Evolutionary conservation across 2,329 filamentous ascomycete species (phyloP), one percentile per base, ranked within the genome.

Genomic region (Phialocephala subalpina): DNA sequence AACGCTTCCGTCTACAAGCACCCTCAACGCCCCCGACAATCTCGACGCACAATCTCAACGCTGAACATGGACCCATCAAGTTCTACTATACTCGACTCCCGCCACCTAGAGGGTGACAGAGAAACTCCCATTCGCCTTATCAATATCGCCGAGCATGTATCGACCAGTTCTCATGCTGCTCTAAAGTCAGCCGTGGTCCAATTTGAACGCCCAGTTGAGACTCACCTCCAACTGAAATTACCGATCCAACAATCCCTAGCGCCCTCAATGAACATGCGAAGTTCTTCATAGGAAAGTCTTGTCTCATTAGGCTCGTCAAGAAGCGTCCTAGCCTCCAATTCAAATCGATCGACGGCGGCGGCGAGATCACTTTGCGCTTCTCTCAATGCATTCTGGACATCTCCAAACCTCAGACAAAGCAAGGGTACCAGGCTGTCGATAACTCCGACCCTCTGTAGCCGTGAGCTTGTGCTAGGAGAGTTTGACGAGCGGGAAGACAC

Each of bases 161-260:
- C 64, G 49, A 12, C 64, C 64, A 56, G 64, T 63, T 47, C 45
- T 60, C 18, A 66, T 35, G 27, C 64, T 62, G 16, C 33, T n/a
- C 7, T 6, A 29, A 5, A 29, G 47, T 62, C 38, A 57, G 55
- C 49, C 5, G n/a, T 14, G 18, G 5, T 33, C 16, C 25, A 12
- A 14, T n/a, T 47, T 18, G 35, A 42, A 56, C 3, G 25, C 11
- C 52, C 3, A 53, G 18, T 22, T 20, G 25, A 5, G 38, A 20
- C 64, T 42, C 47, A 66, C 64, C 61, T 67, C 68, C 66, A 68
- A 25, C 60, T 64, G 33, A 67, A 67, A 49, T 68, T 68, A 1
- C 68, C 66, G 16, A 62, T 58, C 36, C 64, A 67, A 40, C 60
- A 61, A 11, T 60, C 58, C 45, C 62, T 62, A 9, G 63, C 64